phyloP scores from a whole-genome alignment of 495 filamentous ascomycete species.

The Penicillium simplicissimum region DNA sequence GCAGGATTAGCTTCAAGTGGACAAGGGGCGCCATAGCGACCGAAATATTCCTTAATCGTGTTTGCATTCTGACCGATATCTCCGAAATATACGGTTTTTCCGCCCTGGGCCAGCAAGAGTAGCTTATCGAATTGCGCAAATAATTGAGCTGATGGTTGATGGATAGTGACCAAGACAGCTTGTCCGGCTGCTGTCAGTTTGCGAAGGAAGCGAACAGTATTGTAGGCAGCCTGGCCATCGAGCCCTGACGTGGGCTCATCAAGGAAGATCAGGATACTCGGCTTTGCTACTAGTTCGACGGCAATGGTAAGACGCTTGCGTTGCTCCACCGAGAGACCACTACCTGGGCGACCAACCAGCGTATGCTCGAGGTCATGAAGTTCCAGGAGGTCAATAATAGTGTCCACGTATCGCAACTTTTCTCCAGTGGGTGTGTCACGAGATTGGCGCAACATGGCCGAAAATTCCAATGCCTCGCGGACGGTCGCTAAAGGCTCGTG shows the following conservation, averaged over 20 bases:
- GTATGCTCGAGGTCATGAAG: slow-evolving; percentile 54
- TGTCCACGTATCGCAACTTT: slow-evolving; percentile 80
- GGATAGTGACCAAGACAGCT: slow-evolving; percentile 69
- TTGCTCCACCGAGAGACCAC: slow-evolving; percentile 56
- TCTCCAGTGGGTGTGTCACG: slow-evolving; percentile 62
- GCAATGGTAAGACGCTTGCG: slow-evolving; percentile 64
- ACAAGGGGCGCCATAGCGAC: slow-evolving; percentile 69
- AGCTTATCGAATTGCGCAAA: slow-evolving; percentile 72
- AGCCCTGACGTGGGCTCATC: slow-evolving; percentile 75
- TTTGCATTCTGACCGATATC: slow-evolving; percentile 53
- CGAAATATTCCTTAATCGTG: slow-evolving; percentile 68
- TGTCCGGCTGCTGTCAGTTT: slow-evolving; percentile 65
- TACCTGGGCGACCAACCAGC: slow-evolving; percentile 50
- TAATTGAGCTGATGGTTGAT: slow-evolving; percentile 68
- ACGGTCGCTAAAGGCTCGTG: slow-evolving; percentile 74
- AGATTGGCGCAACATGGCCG: slow-evolving; percentile 79
- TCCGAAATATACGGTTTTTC: slow-evolving; percentile 70
- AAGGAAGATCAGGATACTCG: slow-evolving; percentile 65
- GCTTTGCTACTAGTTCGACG: slow-evolving; percentile 65
- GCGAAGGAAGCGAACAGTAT: slow-evolving; percentile 59
- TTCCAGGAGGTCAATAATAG: slow-evolving; percentile 59
- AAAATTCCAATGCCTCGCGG: slow-evolving; percentile 84
- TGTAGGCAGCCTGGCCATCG: slow-evolving; percentile 61
- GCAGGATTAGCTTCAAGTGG: slow-evolving; percentile 72
- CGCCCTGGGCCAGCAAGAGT: slow-evolving; percentile 64